A percentile compares a stretch with the other conserved stretches of the same genome.
These are phyloP conservation scores for Cryphonectria japonica DNA, from an alignment of 2,329 filamentous ascomycete genomes.

Conservation along the genomic window DNA sequence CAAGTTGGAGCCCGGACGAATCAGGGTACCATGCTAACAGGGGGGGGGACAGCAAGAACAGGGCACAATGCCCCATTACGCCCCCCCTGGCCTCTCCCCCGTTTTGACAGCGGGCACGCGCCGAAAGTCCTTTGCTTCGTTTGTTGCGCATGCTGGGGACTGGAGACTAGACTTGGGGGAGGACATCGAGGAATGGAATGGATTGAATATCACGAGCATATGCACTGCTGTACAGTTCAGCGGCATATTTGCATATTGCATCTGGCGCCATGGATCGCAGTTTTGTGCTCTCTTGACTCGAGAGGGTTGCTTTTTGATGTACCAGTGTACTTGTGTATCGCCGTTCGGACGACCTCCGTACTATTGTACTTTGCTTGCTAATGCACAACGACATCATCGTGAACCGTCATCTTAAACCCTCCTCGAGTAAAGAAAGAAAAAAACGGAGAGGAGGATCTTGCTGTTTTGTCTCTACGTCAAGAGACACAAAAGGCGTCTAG, in stretches of 20 bases:
- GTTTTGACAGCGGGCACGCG: background rate
- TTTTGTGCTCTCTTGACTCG: background rate
- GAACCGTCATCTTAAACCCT: background rate
- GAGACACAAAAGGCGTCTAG: background rate
- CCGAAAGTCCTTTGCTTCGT: too few species aligned
- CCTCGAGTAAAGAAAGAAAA: background rate
- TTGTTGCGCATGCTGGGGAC: too few species aligned
- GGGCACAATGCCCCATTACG: background rate
- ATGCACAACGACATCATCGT: slow-evolving; percentile 15
- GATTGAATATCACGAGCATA: background rate
- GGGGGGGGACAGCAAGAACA: too few species aligned
- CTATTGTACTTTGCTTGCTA: background rate
- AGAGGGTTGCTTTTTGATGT: background rate
- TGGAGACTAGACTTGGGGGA: background rate
- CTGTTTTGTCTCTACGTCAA: background rate
- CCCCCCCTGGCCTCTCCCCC: background rate
- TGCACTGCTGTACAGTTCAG: background rate
- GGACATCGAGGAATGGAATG: background rate
- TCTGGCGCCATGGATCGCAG: background rate
- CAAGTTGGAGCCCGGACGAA: background rate
- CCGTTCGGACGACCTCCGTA: background rate
- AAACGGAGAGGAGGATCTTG: background rate
- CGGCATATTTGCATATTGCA: slow-evolving; percentile 7
- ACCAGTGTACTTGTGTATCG: background rate
- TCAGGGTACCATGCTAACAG: background rate